A percentile compares a stretch with the other conserved stretches of the same genome.
These are phyloP conservation scores for Leccinum boreale DNA, from an alignment of 768 basidiomycete genomes.

Conservation along the genomic window DNA sequence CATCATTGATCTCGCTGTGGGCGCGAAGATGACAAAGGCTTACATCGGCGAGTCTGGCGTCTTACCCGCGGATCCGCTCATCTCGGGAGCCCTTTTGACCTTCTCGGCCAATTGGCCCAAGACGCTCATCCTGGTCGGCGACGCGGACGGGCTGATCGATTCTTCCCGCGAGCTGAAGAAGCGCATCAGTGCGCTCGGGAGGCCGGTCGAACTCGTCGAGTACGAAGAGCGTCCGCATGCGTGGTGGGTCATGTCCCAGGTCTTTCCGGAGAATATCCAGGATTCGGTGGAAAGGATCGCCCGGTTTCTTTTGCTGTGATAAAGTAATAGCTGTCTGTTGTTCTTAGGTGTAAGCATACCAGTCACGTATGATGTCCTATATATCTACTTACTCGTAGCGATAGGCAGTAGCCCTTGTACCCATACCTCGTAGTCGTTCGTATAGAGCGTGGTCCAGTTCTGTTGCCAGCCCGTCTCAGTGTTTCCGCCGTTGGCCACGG, in stretches of 20 bases:
- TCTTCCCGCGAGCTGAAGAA: slow-evolving; percentile 10
- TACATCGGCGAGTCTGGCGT: slow-evolving; percentile 16
- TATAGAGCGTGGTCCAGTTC: too few relatives aligned
- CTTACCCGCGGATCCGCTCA: slow-evolving; percentile 14
- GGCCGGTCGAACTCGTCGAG: slow-evolving; percentile 21
- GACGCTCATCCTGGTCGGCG: slow-evolving; percentile 21
- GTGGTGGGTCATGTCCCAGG: slow-evolving; percentile 17
- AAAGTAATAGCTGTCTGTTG: too few relatives aligned
- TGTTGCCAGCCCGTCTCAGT: too few relatives aligned
- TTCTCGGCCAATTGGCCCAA: slow-evolving; percentile 19
- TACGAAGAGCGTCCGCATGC: slow-evolving; percentile 21
- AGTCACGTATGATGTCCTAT: too few relatives aligned
- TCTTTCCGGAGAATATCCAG: slow-evolving; percentile 13
- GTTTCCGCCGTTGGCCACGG: too few relatives aligned
- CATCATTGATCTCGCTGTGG: not conserved
- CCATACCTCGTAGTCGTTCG: too few relatives aligned
- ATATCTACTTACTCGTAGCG: too few relatives aligned
- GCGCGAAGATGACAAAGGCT: not conserved
- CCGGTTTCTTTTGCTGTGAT: not conserved
- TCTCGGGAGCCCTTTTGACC: slow-evolving; percentile 13
- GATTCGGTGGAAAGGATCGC: slow-evolving; percentile 13
- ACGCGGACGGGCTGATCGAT: slow-evolving; percentile 14
- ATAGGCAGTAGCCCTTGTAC: too few relatives aligned
- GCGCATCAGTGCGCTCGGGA: not conserved
- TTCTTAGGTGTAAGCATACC: too few relatives aligned